A percentile compares a stretch with the other conserved stretches of the same genome.
Conservation (phyloP, 257 asterid genomes). For the Solanum commersonii region DNA sequence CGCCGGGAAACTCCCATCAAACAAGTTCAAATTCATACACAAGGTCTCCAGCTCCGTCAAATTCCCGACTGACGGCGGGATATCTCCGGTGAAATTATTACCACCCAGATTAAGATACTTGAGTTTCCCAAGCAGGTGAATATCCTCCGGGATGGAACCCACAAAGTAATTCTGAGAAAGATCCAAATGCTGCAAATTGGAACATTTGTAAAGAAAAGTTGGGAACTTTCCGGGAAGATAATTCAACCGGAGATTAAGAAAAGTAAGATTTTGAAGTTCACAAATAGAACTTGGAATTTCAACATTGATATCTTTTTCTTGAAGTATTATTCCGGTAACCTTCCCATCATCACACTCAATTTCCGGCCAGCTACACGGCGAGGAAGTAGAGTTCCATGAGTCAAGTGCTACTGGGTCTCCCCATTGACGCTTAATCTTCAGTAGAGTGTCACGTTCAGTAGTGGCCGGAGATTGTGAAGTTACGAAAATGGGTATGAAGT, state of each 20-base stretch:
- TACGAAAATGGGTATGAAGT: constrained; percentile 16
- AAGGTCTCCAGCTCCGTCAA: constrained; percentile 28
- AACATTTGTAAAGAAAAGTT: constrained; percentile 30
- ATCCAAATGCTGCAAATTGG: constrained; percentile 40
- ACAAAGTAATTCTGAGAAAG: constrained; percentile 53
- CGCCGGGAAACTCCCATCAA: constrained; percentile 53
- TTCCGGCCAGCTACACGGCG: constrained; percentile 26
- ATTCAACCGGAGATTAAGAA: constrained; percentile 33
- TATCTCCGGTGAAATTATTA: constrained; percentile 74
- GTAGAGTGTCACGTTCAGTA: constrained; percentile 30
- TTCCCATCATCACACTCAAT: constrained; percentile 23
- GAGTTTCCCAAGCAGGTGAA: constrained; percentile 36
- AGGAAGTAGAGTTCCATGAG: constrained; percentile 19
- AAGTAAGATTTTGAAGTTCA: constrained; percentile 35
- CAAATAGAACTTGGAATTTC: constrained; percentile 40
- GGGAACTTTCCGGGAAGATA: constrained; percentile 45
- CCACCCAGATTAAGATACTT: constrained; percentile 37
- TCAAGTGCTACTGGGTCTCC: constrained; percentile 2
- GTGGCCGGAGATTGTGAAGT: constrained; percentile 35
- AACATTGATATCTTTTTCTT: constrained; percentile 16
- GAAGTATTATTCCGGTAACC: constrained; percentile 33
- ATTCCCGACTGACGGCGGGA: constrained; percentile 62
- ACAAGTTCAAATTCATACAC: constrained; percentile 31
- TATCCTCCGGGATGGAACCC: constrained; percentile 46
- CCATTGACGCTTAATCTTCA: constrained; percentile 15